Evolutionary conservation across 345 rosid genomes (phyloP).

Genomic region (Aquilaria yunnanensis): DNA sequence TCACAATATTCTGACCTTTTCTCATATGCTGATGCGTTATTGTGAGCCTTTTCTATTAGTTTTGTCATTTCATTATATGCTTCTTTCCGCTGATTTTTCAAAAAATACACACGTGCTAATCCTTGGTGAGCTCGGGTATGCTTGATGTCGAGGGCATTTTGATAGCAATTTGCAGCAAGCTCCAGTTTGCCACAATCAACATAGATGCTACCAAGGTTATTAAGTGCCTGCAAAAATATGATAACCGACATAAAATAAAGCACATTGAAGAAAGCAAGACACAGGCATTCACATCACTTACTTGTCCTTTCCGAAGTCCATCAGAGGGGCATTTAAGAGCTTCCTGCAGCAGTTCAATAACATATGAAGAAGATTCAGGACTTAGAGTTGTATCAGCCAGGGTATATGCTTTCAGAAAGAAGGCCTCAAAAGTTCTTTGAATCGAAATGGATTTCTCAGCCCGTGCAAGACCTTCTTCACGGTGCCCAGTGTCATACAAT

Average conservation of each 20-base stretch:
- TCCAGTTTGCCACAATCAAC: slow-evolving; percentile 74
- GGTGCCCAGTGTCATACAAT: slow-evolving; percentile 73
- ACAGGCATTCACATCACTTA: slow-evolving; percentile 19
- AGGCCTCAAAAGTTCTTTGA: slow-evolving; percentile 85
- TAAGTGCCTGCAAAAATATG: slow-evolving; percentile 62
- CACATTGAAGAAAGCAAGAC: slow-evolving; percentile 5
- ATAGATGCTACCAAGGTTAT: slow-evolving; percentile 84
- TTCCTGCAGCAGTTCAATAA: slow-evolving; percentile 75
- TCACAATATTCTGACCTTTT: slow-evolving; percentile 92
- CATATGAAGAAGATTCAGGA: slow-evolving; percentile 51
- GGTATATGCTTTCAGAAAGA: slow-evolving; percentile 84
- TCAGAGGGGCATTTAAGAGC: slow-evolving; percentile 96
- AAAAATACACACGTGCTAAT: slow-evolving; percentile 68
- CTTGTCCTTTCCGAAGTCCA: slow-evolving; percentile 96
- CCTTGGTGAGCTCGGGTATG: slow-evolving; percentile 99
- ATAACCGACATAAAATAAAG: slow-evolving; percentile 1
- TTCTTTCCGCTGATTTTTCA: slow-evolving; percentile 61
- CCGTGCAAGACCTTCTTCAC: slow-evolving; percentile 68
- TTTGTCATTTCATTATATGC: slow-evolving; percentile 89
- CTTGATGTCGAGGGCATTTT: slow-evolving; percentile 72
- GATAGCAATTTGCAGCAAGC: slow-evolving; percentile 70
- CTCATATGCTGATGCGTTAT: slow-evolving; percentile 81
- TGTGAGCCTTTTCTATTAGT: slow-evolving; percentile 67
- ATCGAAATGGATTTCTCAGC: slow-evolving; percentile 73
- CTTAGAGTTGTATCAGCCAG: slow-evolving; percentile 70